Base-by-base conservation (phyloP, 768 basidiomycete genomes). In the Phaffia tasmanica region DNA sequence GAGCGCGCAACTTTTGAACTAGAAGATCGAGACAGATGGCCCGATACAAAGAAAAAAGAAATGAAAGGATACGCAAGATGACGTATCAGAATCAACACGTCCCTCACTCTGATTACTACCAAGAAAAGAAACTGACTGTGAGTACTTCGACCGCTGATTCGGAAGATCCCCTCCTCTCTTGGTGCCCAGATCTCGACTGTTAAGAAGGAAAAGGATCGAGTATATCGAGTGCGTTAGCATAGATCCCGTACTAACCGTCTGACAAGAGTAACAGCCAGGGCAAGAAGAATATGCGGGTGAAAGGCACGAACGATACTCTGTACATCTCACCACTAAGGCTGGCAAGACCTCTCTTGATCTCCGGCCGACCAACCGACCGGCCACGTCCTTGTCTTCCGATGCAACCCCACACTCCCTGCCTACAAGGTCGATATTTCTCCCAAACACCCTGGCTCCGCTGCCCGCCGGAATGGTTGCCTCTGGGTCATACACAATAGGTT, bases 101-200 rank as follows among this genome's bases (percentile, higher is more conserved):
- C 35, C 11, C 11, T 42, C 35, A 11, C 35, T 42, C 35, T 11
- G 35, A 42, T 11, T 5, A 42, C 35, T 4, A 42, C 35, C 1
- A 27, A 32, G 49, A 21, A 9, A 27, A 9, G n/a, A 49, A 30
- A 67, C 66, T 21, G 11, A 67, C 66, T 82, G 77, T 95, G 92
- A 19, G 85, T 84, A 32, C 88, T 83, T 66, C 89, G 82, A 18
- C 93, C 93, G 66, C 81, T 86, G 65, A 95, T 84, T 63, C 93
- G 89, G 72, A 71, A 76, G 49, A 76, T 76, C 29, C 67, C 67
- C 51, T 66, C 61, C 51, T 59, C 58, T 5, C 48, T 35, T 15
- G 58, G 63, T 16, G 29, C 64, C 68, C 67, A 64, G 29, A 56
- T 54, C 59, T 63, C 61, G 25, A 67, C 67, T 69, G 57, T 42